Percentiles rank a stretch among this genome's conserved stretches.
These are phyloP conservation scores for Neofusicoccum parvum DNA, from an alignment of 2,329 filamentous ascomycete species.

Conservation along the genomic window DNA sequence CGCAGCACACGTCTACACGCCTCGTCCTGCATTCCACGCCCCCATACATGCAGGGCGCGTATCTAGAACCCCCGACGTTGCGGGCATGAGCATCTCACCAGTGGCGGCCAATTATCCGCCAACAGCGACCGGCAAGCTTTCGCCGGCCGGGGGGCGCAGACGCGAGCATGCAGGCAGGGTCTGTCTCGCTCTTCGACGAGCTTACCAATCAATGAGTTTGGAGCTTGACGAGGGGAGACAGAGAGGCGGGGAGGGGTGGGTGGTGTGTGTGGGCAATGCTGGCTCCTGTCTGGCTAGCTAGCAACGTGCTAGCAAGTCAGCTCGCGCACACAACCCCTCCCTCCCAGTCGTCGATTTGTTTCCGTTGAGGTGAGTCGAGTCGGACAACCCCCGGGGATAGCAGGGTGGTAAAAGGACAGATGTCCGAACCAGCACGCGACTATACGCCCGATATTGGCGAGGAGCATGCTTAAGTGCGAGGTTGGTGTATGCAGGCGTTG, in stretches of 20 bases:
- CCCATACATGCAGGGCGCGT: background rate
- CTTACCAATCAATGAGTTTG: slow-evolving; percentile 13
- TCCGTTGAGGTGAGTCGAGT: slow-evolving; percentile 12
- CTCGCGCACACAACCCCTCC: background rate
- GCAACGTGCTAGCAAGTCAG: slow-evolving; percentile 5
- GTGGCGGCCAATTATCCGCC: slow-evolving; percentile 2
- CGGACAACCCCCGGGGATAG: slow-evolving; percentile 3
- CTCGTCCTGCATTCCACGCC: background rate
- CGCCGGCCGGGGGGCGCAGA: background rate
- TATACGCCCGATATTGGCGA: background rate
- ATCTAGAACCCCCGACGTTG: background rate
- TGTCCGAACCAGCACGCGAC: background rate
- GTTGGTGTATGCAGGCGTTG: background rate
- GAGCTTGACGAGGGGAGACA: background rate
- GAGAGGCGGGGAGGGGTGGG: background rate
- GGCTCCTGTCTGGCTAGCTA: background rate
- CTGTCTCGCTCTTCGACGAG: background rate
- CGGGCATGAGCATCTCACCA: background rate
- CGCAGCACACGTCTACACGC: background rate
- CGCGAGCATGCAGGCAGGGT: background rate
- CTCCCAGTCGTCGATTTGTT: background rate
- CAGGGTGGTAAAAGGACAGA: background rate
- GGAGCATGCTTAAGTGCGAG: background rate
- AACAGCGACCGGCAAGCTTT: background rate
- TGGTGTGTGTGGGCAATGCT: background rate